Evolutionary conservation across 495 filamentous ascomycete species (phyloP).

Genomic region (Tirmania nivea): DNA sequence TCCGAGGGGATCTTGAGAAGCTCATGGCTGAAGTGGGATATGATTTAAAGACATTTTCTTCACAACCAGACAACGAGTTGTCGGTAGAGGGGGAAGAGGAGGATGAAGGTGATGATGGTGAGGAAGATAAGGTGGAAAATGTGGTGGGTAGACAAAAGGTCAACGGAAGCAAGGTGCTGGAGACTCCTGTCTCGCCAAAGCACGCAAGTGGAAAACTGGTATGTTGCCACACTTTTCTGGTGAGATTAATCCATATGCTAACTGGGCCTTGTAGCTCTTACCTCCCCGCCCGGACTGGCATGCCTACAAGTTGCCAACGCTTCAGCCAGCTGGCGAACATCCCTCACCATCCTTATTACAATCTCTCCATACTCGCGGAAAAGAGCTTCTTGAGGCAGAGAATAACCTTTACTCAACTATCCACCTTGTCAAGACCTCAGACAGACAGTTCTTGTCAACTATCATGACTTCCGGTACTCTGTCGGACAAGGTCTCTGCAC

Average conservation of each 20-base stretch:
- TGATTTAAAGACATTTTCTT: not conserved
- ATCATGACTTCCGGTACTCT: slow-evolving; percentile 94
- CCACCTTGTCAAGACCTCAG: slow-evolving; percentile 40
- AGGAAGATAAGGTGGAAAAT: slow-evolving; percentile 3
- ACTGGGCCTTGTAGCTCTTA: slow-evolving; percentile 34
- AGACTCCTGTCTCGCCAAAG: slow-evolving; percentile 1
- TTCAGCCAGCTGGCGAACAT: slow-evolving; percentile 27
- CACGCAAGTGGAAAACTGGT: slow-evolving; percentile 12
- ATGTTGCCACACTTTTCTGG: not conserved
- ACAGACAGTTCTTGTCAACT: slow-evolving; percentile 80
- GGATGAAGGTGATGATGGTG: slow-evolving; percentile 5
- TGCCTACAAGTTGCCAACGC: slow-evolving; percentile 35
- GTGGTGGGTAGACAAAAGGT: slow-evolving; percentile 4
- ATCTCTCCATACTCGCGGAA: slow-evolving; percentile 55
- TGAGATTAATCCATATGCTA: slow-evolving; percentile 3
- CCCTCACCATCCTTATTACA: slow-evolving; percentile 38
- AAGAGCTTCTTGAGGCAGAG: slow-evolving; percentile 53
- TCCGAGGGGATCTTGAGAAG: slow-evolving; percentile 9
- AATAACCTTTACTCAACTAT: slow-evolving; percentile 35
- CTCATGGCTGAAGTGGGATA: slow-evolving; percentile 19
- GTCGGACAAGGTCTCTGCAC: slow-evolving; percentile 85
- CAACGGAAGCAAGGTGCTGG: not conserved
- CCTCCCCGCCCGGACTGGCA: slow-evolving; percentile 75
- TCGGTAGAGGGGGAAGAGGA: slow-evolving; percentile 19
- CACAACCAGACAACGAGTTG: slow-evolving; percentile 4